Evolutionary conservation across 2,329 filamentous ascomycete species (phyloP), one percentile per base, ranked within the genome.

Genomic region (Neonectria punicea): DNA sequence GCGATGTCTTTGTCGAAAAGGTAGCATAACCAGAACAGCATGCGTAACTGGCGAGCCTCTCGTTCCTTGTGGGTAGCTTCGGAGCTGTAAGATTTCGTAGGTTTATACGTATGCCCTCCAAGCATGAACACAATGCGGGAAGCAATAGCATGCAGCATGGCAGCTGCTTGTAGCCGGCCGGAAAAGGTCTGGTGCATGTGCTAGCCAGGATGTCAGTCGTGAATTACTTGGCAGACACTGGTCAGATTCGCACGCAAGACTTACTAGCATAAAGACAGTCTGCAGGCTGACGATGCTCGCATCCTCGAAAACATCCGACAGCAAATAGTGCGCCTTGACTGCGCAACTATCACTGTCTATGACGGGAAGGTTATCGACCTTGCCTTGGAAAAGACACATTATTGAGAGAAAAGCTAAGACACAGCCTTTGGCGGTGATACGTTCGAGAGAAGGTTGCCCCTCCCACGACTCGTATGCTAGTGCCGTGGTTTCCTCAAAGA

Each of bases 21-120:
- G 61, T 87, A 88, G 66, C 82, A 83, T 6, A 88, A 68, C 86
- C 87, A 89, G 69, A 89, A 89, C 0, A 88, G 59, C 32, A 76
- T 70, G 3, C 82, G 78, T 0, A 82, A 66, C 32, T 82, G 78
- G 9, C 75, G 72, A 43, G 74, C 70, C 49, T 75, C 70, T 2
- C 77, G 76, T 49, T 77, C 75, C 6, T 67, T 18, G 0, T 61
- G 18, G 5, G 69, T 74, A 1, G 74, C 46, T 1, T 60, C 61
- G 2, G 60, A 61, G 1, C 65, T 43, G 8, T 58, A 49, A 4
- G 64, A 34, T n/a, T 65, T 58, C 3, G 64, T 59, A 30, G 60
- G 67, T 22, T 66, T 62, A 6, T 74, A 56, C 0, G 71, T 76
- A 61, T 88, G 83, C 1, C 79, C 85, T 0, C 84, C 84, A 1